Conservation (phyloP, 1,284 basidiomycete species). For the Ceratorhiza oryzae-sativae region DNA sequence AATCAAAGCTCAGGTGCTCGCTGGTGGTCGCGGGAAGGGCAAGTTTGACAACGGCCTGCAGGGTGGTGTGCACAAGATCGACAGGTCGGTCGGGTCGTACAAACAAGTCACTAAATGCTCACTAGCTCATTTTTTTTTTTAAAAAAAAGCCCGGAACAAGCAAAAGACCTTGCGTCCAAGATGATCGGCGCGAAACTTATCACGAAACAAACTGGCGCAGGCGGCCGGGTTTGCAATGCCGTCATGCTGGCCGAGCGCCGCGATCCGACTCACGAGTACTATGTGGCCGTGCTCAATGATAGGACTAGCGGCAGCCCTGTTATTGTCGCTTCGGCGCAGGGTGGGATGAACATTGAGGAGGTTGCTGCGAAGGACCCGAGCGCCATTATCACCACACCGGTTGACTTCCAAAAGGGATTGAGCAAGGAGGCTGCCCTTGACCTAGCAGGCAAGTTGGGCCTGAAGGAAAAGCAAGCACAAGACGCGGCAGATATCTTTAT, state of each 20-base stretch:
- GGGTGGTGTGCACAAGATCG: slow-evolving; percentile 96
- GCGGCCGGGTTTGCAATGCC: slow-evolving; percentile 92
- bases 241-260: slow-evolving; percentile 99
- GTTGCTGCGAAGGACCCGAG: slow-evolving; percentile 96
- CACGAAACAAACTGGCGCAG: slow-evolving; percentile 98
- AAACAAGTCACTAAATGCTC: neutral
- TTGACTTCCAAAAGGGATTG: slow-evolving; percentile 87
- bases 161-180: slow-evolving; percentile 84
- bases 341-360: slow-evolving; percentile 99
- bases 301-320: slow-evolving; percentile 89
- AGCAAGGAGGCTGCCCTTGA: slow-evolving; percentile 74
- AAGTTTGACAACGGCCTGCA: slow-evolving; percentile 96
- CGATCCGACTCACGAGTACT: slow-evolving; percentile 96
- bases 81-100: slow-evolving; percentile 67
- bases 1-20: slow-evolving; percentile 98
- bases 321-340: slow-evolving; percentile 91
- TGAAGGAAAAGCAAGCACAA: slow-evolving; percentile 76
- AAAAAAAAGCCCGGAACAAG: slow-evolving; percentile 78
- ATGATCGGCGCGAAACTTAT: slow-evolving; percentile 98
- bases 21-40: slow-evolving; percentile 98
- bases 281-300: slow-evolving; percentile 97
- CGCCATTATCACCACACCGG: slow-evolving; percentile 96
- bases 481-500: slow-evolving; percentile 94
- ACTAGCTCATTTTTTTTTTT: too few species aligned
- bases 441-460: slow-evolving; percentile 91